Evolutionary conservation across 495 filamentous ascomycete genomes (phyloP), one percentile per base, ranked within the genome.

Genomic region (Friedmanniomyces simplex): DNA sequence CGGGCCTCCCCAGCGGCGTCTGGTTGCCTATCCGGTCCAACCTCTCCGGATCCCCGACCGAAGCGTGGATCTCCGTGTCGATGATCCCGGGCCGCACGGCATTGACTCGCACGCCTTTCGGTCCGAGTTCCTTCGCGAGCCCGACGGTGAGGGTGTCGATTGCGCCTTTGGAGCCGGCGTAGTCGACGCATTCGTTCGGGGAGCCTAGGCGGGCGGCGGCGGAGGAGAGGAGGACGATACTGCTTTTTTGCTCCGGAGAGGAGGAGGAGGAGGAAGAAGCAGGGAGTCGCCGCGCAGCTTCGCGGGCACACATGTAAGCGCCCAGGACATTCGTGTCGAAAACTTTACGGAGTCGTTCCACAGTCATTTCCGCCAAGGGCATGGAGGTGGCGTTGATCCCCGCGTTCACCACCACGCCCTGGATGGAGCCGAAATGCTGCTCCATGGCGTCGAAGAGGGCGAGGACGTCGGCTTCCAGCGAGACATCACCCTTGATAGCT

Each of bases 251-350:
- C 22, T 48, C 39, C 36, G 16, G 18, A 22, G 14, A 34, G 12
- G 34, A 28, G 2, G 28, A 32, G 12, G 16, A n/a, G n/a, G 14
- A 34, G 12, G 34, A 28, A 1, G 26, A 13, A 7, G 7, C 51
- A 25, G 36, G 51, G 4, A 32, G 28, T 10, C 28, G 28, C 28
- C 28, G 28, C 28, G 28, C 28, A 32, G 28, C 28, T 10, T 32
- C 28, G 2, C 58, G 51, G 3, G 58, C 58, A 36, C 58, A 60
- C 6, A 60, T 24, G 25, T 60, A 60, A 6, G 58, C 16, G 5
- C 58, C 58, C n/a, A 60, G 30, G 13, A 60, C 46, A 25, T 60
- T 60, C n/a, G 58, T 60, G 32, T 60, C 58, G n/a, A 60, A 43
- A 1, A 60, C 52, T 6, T 28, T 39, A 1, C 28, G 34, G 21